These are phyloP conservation scores for Fusarium secorum DNA, from an alignment of 2,329 filamentous ascomycete species.

Conservation along the genomic window DNA sequence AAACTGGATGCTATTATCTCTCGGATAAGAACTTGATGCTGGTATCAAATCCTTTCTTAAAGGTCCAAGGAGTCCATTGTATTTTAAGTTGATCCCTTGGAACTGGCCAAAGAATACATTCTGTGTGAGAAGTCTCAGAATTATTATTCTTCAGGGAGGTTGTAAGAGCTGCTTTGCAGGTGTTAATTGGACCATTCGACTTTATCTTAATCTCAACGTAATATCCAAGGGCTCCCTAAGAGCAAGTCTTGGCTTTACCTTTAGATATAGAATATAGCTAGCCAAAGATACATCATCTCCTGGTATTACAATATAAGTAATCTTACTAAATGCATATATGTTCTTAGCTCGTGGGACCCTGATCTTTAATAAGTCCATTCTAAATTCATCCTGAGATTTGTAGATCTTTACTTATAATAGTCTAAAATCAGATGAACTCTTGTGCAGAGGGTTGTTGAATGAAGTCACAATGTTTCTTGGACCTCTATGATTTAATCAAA, in stretches of 20 bases:
- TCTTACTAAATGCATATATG: not conserved
- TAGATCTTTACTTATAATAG: not conserved
- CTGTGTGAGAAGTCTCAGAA: not conserved
- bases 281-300: not conserved
- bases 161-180: not conserved
- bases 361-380: not conserved
- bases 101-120: not conserved
- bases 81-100: no score
- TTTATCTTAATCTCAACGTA: not conserved
- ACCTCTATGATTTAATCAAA: constrained; percentile 12
- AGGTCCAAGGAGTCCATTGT: not conserved
- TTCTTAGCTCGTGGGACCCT: not conserved
- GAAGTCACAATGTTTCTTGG: not conserved
- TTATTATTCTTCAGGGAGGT: no score
- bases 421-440: not conserved
- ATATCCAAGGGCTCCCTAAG: not conserved
- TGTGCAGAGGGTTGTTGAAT: not conserved
- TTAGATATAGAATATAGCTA: not conserved
- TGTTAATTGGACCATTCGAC: not conserved
- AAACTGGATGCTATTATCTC: not conserved
- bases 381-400: no score
- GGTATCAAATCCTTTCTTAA: not conserved
- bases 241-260: not conserved
- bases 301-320: not conserved
- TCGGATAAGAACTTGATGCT: not conserved